These are phyloP conservation scores for Aspergillus ochraceoroseus DNA, from an alignment of 2,329 filamentous ascomycete species.

Conservation along the genomic window DNA sequence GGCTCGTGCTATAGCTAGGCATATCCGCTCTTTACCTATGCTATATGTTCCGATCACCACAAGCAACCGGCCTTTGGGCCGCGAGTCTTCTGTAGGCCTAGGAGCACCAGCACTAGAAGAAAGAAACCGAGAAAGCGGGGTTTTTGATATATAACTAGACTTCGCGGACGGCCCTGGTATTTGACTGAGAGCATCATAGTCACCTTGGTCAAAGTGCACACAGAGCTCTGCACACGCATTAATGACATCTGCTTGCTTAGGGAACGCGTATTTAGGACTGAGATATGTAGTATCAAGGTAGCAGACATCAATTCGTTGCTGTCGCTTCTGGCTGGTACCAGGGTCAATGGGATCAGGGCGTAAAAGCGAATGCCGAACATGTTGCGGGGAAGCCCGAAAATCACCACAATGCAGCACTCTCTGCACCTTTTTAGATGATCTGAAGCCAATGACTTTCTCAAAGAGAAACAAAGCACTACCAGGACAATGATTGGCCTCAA, in stretches of 20 bases:
- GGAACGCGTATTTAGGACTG: conserved; percentile 92
- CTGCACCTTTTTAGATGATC: conserved; percentile 58
- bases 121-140: conserved; percentile 61
- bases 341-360: conserved; percentile 68
- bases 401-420: conserved; percentile 92
- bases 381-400: conserved; percentile 82
- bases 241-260: conserved; percentile 81
- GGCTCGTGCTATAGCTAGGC: conserved; percentile 82
- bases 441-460: conserved; percentile 66
- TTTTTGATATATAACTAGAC: conserved; percentile 41
- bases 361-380: conserved; percentile 75
- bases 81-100: conserved; percentile 30
- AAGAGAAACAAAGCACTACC: conserved; percentile 92
- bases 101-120: conserved; percentile 41
- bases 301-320: conserved; percentile 90
- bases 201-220: conserved; percentile 66
- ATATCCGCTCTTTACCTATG: conserved; percentile 96
- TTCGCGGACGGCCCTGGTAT: conserved; percentile 57
- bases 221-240: conserved; percentile 83
- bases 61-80: conserved; percentile 62
- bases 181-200: conserved; percentile 55
- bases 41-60: conserved; percentile 96
- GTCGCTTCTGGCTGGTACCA: conserved; percentile 63
- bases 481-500: conserved; percentile 92
- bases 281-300: conserved; percentile 97